These are phyloP conservation scores for Pythium brachiatum DNA, from an alignment of 352 stramenopile genomes.

Conservation along the genomic window DNA sequence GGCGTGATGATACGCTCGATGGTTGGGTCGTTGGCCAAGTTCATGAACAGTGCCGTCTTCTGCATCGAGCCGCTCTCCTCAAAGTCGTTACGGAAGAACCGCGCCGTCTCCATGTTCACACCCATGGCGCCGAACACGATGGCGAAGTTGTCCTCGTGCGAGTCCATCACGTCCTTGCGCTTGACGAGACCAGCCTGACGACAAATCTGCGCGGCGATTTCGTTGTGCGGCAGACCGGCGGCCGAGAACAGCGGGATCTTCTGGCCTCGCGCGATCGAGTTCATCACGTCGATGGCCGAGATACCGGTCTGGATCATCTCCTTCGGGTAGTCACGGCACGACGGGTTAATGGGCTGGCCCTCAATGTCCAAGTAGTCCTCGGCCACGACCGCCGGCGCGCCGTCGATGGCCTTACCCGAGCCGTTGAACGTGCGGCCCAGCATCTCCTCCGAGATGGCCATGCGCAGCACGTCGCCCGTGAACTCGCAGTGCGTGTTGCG, in stretches of 20 bases:
- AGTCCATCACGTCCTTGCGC: conserved; percentile 98
- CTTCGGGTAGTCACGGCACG: conserved; percentile 98
- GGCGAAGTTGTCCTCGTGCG: conserved; percentile 99
- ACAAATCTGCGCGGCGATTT: conserved; percentile 99
- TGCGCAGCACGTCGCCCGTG: conserved; percentile 98
- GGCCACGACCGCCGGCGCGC: conserved; percentile 95
- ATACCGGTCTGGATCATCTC: conserved; percentile 99
- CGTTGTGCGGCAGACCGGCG: conserved; percentile 98
- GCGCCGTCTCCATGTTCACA: conserved; percentile 99
- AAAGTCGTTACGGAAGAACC: conserved; percentile 97
- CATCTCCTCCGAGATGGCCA: conserved; percentile 99
- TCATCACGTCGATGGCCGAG: conserved; percentile 99
- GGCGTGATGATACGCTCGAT: conserved; percentile 99
- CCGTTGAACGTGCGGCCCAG: conserved; percentile 96
- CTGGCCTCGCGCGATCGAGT: conserved; percentile 98
- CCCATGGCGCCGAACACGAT: conserved; percentile 99
- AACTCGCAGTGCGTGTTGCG: conserved; percentile 98
- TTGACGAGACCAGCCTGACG: conserved; percentile 98
- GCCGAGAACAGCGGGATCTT: conserved; percentile 99
- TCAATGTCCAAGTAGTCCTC: conserved; percentile 99
- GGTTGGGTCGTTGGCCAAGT: conserved; percentile 99
- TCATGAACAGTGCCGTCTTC: conserved; percentile 98
- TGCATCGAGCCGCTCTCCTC: conserved; percentile 98
- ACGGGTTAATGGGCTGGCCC: conserved; percentile 99
- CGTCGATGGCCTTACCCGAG: conserved; percentile 98